Base-by-base conservation (phyloP, 2,329 filamentous ascomycete species). In the Huntiella moniliformis region DNA sequence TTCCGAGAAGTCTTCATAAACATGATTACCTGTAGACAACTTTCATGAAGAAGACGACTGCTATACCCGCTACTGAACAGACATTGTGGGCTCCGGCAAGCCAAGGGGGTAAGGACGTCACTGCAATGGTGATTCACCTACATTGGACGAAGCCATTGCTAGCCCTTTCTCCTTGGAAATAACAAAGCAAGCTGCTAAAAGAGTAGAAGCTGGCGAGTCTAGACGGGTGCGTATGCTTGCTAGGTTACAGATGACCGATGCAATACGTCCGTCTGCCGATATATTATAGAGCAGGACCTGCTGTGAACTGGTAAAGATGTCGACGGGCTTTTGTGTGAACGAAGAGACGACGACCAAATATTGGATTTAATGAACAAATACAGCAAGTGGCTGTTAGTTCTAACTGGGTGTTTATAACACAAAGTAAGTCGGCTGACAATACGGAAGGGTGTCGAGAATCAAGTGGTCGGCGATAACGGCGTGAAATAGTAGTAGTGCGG, bases 101-200 rank as follows among this genome's bases (percentile, higher is more conserved):
- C 40, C 47, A 49, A 49, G 47, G 47, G 45, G 45, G 43, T 45
- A 49, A 49, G 47, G 47, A 49, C 44, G 36, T 49, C 42, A 46
- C 47, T 46, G 47, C 47, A 49, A 49, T 49, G 47, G 44, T 46
- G 44, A 42, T 43, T 49, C 47, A 49, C 47, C 47, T 49, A 49
- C 47, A 39, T 46, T 49, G 47, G 47, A 49, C 47, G 47, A 49
- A 46, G 47, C 47, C 47, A 49, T 49, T 49, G 47, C 47, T 49
- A 49, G 47, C 40, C 47, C 47, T 49, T 46, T 49, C 44, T 49
- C 47, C 47, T 49, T 49, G 47, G 47, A 42, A 48, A 37, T 44
- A 45, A 44, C 44, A 44, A 31, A 37, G 45, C 45, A 18, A 49
- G 47, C 44, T 49, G 35, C 47, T 45, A 34, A 43, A 46, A 42